Evolutionary conservation across 495 filamentous ascomycete genomes (phyloP), one percentile per base, ranked within the genome.

Genomic region (Penicillium atrosanguineum): DNA sequence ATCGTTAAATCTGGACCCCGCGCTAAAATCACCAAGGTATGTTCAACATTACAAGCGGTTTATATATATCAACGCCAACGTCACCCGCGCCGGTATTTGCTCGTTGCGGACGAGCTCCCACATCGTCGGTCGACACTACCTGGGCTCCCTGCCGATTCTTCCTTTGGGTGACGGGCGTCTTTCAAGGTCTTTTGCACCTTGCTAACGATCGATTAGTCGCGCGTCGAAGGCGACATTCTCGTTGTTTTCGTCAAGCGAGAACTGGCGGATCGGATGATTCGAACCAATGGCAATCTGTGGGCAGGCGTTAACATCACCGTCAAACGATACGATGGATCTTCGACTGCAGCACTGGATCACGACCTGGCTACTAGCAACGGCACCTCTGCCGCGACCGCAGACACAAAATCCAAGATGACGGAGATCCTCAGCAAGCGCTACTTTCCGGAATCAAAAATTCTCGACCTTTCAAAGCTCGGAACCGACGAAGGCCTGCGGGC

Each of bases 21-120:
- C 56, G 75, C 89, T 54, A 88, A 76, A 65, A 86, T 95, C 53
- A 86, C 82, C 77, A 91, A 91, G 86, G 91, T 96, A 90, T 82
- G 84, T 85, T 69, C 76, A 73, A 79, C 67, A 75, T 62, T 64
- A 69, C 69, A 67, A 50, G 68, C 74, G 74, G 67, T 78, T 72
- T 76, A 67, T 72, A 70, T 63, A 71, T 70, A 71, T 77, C 75
- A 71, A 69, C 68, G 72, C 73, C 77, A 71, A 63, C 70, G 54
- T 70, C 67, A 66, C 71, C 72, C 70, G 79, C 71, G 78, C 71
- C 70, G 70, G 68, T 79, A 76, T 70, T 72, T 69, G 69, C 67
- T 82, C 72, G 75, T 80, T 80, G 78, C 73, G 76, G 74, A 79
- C 81, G 72, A 65, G 62, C 69, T 61, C 71, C 71, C 72, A 79